Evolutionary conservation across 768 basidiomycete genomes (phyloP).

Genomic region (Mycena pura): DNA sequence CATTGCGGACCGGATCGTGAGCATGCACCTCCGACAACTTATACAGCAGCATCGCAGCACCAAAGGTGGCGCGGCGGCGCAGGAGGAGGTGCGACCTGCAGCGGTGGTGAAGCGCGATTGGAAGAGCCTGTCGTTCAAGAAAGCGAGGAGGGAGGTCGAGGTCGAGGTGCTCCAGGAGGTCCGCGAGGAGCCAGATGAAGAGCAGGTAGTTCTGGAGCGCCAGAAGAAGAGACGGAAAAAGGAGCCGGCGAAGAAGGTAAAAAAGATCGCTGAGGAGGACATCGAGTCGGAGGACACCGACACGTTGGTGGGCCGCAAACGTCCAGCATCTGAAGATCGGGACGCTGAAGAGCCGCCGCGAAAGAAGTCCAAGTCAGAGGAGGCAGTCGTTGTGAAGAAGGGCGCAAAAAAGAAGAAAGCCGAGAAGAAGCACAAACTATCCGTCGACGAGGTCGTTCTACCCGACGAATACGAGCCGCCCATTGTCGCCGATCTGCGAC

Average conservation of each 20-base stretch:
- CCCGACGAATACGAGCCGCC: conserved; percentile 60
- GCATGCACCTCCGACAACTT: conserved; percentile 57
- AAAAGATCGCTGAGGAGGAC: conserved; percentile 48
- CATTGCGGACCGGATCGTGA: conserved; percentile 66
- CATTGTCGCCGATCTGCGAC: conserved; percentile 55
- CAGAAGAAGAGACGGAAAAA: conserved; percentile 68
- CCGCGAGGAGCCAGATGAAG: conserved; percentile 45
- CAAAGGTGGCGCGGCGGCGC: conserved; percentile 53
- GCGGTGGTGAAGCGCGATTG: conserved; percentile 48
- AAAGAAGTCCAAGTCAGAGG: conserved; percentile 28
- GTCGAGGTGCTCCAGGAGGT: conserved; percentile 40
- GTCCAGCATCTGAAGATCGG: conserved; percentile 49
- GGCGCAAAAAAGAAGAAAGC: conserved; percentile 44
- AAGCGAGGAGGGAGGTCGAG: conserved; percentile 52
- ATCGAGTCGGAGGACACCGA: conserved; percentile 67
- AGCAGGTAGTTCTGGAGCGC: conserved; percentile 44
- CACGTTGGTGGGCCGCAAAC: conserved; percentile 46
- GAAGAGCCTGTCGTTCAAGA: conserved; percentile 56
- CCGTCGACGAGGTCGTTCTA: conserved; percentile 58
- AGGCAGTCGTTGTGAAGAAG: conserved; percentile 40
- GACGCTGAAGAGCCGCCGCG: conserved; percentile 35
- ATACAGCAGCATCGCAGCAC: no score
- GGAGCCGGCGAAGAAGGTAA: conserved; percentile 45
- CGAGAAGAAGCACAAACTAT: conserved; percentile 45
- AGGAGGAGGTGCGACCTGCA: conserved; percentile 32